Conservation (phyloP, 768 basidiomycete genomes). For the Russula foetens region DNA sequence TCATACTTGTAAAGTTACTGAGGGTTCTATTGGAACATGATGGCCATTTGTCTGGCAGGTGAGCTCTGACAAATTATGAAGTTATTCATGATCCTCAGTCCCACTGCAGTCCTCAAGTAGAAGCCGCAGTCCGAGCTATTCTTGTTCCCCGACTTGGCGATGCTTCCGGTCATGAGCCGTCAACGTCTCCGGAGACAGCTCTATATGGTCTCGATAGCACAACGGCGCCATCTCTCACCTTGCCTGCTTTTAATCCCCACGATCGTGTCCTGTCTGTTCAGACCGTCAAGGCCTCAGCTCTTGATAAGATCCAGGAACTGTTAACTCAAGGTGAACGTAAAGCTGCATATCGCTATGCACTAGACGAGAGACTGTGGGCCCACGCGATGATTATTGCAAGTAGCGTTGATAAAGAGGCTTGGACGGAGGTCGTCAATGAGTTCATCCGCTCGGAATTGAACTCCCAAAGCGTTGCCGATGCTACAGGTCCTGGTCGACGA, state of each 20-base stretch:
- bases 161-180: conserved; percentile 8
- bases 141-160: conserved; percentile 51
- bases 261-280: conserved; percentile 52
- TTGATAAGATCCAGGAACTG: conserved; percentile 73
- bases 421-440: conserved; percentile 84
- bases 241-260: conserved; percentile 26
- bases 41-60: conserved; percentile 83
- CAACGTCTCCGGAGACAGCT: conserved; percentile 5
- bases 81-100: not conserved
- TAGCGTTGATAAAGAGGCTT: conserved; percentile 86
- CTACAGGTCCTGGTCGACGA: conserved; percentile 16
- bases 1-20: conserved; percentile 64
- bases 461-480: conserved; percentile 26
- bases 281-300: conserved; percentile 48
- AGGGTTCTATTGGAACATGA: conserved; percentile 84
- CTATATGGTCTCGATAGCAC: conserved; percentile 12
- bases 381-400: conserved; percentile 95
- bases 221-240: conserved; percentile 7
- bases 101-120: conserved; percentile 48
- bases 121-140: conserved; percentile 65
- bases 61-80: conserved; percentile 23
- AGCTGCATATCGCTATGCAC: conserved; percentile 80
- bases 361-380: conserved; percentile 86
- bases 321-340: conserved; percentile 79
- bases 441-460: conserved; percentile 76